Percentiles rank a stretch among this genome's conserved stretches.
These are phyloP conservation scores for Solioccasus polychromus DNA, from an alignment of 768 basidiomycete species.

Conservation along the genomic window DNA sequence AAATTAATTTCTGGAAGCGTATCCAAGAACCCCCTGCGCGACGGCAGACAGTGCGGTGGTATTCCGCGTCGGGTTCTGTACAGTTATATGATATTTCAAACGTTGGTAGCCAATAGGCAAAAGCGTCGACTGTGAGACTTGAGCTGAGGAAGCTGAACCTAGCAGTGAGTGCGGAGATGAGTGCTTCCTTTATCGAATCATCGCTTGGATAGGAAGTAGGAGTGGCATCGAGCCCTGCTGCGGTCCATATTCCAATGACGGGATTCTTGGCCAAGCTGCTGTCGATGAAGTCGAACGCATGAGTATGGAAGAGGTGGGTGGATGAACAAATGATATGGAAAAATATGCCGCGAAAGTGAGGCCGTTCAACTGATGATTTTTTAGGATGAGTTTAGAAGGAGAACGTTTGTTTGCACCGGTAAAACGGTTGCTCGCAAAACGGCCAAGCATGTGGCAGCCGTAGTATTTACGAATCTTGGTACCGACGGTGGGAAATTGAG, in stretches of 20 bases:
- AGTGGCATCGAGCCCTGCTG: background rate
- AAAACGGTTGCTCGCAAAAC: constrained; percentile 2
- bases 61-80: background rate
- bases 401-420: background rate
- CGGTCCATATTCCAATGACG: background rate
- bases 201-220: background rate
- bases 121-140: background rate
- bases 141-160: background rate
- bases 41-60: background rate
- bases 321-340: background rate
- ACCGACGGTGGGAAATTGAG: constrained; percentile 7
- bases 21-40: constrained; percentile 3
- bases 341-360: constrained; percentile 4
- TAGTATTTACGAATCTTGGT: constrained; percentile 5
- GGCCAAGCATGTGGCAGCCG: constrained; percentile 2
- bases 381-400: background rate
- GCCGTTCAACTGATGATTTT: background rate
- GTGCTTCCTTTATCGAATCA: background rate
- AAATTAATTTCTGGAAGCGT: background rate
- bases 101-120: background rate
- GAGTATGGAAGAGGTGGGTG: background rate
- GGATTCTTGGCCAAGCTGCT: background rate
- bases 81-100: background rate
- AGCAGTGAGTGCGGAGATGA: constrained; percentile 2
- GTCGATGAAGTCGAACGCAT: background rate